A percentile compares a stretch with the other conserved stretches of the same genome.
phyloP scores from a whole-genome alignment of 805 yeast genomes.

The Yarrowia sp. region DNA sequence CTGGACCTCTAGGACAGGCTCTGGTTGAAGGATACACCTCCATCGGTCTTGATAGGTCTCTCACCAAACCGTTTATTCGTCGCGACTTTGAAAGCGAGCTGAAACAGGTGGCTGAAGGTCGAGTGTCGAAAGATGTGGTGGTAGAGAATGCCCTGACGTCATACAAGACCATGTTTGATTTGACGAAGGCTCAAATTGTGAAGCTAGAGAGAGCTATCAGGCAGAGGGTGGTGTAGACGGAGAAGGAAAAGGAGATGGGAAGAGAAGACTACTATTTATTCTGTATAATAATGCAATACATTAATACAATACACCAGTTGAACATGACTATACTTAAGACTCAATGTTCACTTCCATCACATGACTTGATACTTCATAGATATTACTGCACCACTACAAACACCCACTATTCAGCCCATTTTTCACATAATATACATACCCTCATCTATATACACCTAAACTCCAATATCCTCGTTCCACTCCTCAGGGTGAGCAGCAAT shows the following conservation, averaged over 20 bases:
- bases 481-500: constrained; percentile 62
- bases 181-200: constrained; percentile 1
- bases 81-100: constrained; percentile 74
- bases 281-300: neutral
- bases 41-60: constrained; percentile 74
- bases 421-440: neutral
- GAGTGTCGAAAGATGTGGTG: constrained; percentile 60
- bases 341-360: too few species aligned
- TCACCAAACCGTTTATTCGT: constrained; percentile 89
- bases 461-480: constrained; percentile 54
- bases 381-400: too few species aligned
- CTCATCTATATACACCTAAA: constrained; percentile 13
- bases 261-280: neutral
- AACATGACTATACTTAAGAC: too few species aligned
- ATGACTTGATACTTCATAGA: too few species aligned
- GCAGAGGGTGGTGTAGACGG: neutral
- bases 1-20: constrained; percentile 84
- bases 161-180: constrained; percentile 21
- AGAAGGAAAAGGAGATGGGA: too few species aligned
- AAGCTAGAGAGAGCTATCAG: constrained; percentile 19
- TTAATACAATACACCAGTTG: neutral
- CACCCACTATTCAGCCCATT: too few species aligned
- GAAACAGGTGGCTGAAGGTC: constrained; percentile 72
- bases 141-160: constrained; percentile 44
- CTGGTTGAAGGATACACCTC: constrained; percentile 86